These are phyloP conservation scores for Biscogniauxia marginata DNA, from an alignment of 2,329 filamentous ascomycete species.

Conservation along the genomic window DNA sequence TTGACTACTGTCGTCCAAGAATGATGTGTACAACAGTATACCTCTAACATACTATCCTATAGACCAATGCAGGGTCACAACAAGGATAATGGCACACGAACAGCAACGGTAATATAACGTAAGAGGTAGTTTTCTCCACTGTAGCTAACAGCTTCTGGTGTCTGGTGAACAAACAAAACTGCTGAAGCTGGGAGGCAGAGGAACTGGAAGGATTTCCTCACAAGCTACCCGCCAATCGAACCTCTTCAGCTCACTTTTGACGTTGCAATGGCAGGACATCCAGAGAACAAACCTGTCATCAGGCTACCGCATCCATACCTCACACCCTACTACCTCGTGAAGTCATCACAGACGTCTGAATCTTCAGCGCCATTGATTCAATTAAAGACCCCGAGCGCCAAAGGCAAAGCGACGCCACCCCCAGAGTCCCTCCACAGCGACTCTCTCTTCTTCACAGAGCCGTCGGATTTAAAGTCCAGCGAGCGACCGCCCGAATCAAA, in stretches of 20 bases:
- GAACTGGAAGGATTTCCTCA: background rate
- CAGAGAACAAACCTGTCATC: constrained; percentile 39
- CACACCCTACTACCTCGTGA: constrained; percentile 43
- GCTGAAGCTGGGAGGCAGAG: background rate
- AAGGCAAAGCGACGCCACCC: constrained; percentile 28
- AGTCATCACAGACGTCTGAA: constrained; percentile 28
- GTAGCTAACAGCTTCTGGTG: background rate
- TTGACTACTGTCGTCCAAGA: background rate
- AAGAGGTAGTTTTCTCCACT: background rate
- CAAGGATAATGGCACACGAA: background rate
- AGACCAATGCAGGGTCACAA: background rate
- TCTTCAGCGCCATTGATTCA: constrained; percentile 34
- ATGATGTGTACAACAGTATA: background rate
- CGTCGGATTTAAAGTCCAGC: constrained; percentile 47
- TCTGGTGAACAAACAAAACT: background rate
- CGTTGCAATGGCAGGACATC: constrained; percentile 23
- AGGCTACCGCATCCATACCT: constrained; percentile 51
- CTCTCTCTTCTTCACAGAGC: constrained; percentile 45
- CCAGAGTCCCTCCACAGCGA: constrained; percentile 36
- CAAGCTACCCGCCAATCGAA: constrained; percentile 12
- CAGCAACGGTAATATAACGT: background rate
- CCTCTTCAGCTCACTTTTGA: constrained; percentile 5
- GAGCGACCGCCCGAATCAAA: constrained; percentile 49
- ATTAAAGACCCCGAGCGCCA: constrained; percentile 32
- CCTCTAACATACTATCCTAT: too few relatives aligned